Conservation (phyloP, 2,329 filamentous ascomycete species). For the Fusarium heterosporum region DNA sequence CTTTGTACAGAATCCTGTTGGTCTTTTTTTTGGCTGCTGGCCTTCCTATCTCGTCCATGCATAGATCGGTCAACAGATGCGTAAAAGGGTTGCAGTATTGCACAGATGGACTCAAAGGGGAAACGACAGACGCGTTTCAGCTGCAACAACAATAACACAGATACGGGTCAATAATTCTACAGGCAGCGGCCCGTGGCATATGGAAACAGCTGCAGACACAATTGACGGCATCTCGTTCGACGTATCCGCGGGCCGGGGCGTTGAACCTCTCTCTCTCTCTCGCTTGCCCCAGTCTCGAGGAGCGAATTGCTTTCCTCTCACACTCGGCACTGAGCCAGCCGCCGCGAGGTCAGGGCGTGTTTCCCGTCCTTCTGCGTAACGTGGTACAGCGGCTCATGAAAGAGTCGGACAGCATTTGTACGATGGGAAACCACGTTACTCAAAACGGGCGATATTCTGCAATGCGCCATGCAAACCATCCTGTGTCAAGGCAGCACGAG, state of each 20-base stretch:
- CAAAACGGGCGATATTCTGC: slow-evolving; percentile 7
- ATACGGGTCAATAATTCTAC: background rate
- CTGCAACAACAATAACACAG: slow-evolving; percentile 13
- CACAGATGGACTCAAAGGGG: background rate
- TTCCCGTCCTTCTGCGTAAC: slow-evolving; percentile 36
- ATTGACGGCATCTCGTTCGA: slow-evolving; percentile 30
- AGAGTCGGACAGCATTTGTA: slow-evolving; percentile 15
- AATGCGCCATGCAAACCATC: slow-evolving; percentile 12
- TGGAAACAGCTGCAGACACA: background rate
- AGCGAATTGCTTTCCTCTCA: slow-evolving; percentile 45
- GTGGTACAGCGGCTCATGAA: slow-evolving; percentile 42
- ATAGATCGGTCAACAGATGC: slow-evolving; percentile 6
- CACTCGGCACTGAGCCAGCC: slow-evolving; percentile 7
- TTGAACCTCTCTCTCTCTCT: slow-evolving; percentile 34
- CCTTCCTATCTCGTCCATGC: slow-evolving; percentile 31
- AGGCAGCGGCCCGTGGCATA: slow-evolving; percentile 24
- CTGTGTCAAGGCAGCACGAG: background rate
- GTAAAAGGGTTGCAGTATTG: slow-evolving; percentile 6
- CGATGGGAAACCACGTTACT: background rate
- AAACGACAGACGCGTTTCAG: slow-evolving; percentile 5
- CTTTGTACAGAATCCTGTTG: slow-evolving; percentile 23
- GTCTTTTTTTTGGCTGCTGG: slow-evolving; percentile 7
- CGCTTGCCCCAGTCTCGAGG: slow-evolving; percentile 42
- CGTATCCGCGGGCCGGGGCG: slow-evolving; percentile 34
- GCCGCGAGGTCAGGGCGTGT: slow-evolving; percentile 22